phyloP scores from a whole-genome alignment of 495 filamentous ascomycete genomes.

The Aspergillus carlsbadensis region DNA sequence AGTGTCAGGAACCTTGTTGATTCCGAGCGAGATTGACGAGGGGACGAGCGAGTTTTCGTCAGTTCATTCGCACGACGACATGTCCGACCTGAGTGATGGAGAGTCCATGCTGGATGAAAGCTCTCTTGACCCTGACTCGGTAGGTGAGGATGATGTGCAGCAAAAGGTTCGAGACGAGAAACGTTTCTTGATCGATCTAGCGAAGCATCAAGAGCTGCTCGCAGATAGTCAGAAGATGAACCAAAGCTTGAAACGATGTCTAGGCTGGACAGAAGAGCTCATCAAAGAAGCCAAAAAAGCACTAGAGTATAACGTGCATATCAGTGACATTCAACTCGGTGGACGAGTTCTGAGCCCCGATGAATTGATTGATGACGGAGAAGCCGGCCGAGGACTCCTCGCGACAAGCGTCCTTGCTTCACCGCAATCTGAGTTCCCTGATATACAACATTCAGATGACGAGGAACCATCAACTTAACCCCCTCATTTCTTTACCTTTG shows the following conservation, averaged over 20 bases:
- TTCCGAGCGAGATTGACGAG: conserved; percentile 38
- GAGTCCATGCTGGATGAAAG: conserved; percentile 40
- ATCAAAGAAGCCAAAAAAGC: conserved; percentile 87
- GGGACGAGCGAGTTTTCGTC: conserved; percentile 36
- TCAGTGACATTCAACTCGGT: conserved; percentile 76
- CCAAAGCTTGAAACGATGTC: conserved; percentile 83
- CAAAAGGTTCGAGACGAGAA: conserved; percentile 64
- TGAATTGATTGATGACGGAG: conserved; percentile 57
- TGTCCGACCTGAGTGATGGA: conserved; percentile 47
- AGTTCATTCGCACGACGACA: conserved; percentile 33
- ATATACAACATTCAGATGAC: background rate
- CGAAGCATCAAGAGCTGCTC: conserved; percentile 84
- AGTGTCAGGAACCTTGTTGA: conserved; percentile 39
- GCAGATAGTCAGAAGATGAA: conserved; percentile 91
- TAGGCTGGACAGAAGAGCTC: conserved; percentile 82
- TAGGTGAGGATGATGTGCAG: conserved; percentile 40
- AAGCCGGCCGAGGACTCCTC: conserved; percentile 34
- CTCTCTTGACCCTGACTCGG: conserved; percentile 32
- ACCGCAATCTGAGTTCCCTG: background rate
- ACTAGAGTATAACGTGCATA: conserved; percentile 72
- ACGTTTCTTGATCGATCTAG: conserved; percentile 75
- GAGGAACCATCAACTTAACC: background rate
- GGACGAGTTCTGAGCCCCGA: conserved; percentile 75
- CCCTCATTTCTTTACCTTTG: conserved; percentile 7
- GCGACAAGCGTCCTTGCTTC: background rate